These are phyloP conservation scores for Melanogaster broomeanus DNA, from an alignment of 768 basidiomycete species.

Conservation along the genomic window DNA sequence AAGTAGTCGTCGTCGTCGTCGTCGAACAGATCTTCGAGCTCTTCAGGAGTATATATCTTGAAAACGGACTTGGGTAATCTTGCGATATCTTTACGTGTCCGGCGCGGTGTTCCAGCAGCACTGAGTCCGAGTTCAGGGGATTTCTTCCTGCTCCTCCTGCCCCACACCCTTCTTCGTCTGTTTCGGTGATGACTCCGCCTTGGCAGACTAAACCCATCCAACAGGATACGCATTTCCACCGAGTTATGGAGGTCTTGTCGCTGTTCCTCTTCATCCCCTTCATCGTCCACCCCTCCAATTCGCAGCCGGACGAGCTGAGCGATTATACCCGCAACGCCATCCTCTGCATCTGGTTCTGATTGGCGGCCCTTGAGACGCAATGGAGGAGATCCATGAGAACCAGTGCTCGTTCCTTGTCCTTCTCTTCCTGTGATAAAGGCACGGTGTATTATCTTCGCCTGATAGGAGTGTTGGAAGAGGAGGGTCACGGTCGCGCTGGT, in stretches of 20 bases:
- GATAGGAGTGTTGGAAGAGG: too few species aligned
- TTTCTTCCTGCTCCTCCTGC: neutral
- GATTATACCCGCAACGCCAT: neutral
- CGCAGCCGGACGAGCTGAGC: neutral
- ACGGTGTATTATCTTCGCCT: neutral
- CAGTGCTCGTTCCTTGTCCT: neutral
- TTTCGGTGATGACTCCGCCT: too few species aligned
- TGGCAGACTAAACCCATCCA: neutral
- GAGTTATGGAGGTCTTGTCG: neutral
- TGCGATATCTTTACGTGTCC: neutral
- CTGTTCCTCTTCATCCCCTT: neutral
- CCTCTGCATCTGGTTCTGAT: neutral
- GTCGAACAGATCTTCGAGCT: neutral
- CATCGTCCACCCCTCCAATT: neutral
- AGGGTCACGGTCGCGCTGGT: too few species aligned
- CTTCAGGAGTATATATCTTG: neutral
- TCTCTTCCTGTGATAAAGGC: neutral
- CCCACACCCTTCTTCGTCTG: too few species aligned
- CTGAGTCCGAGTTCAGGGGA: neutral
- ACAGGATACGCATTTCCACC: neutral
- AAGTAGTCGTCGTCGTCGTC: neutral
- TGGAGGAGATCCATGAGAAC: neutral
- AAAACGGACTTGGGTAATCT: neutral
- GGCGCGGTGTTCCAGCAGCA: neutral
- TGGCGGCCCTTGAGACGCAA: too few species aligned